These are phyloP conservation scores for Porphyra umbilicalis DNA, from an alignment of 31 red algal species.

Conservation along the genomic window DNA sequence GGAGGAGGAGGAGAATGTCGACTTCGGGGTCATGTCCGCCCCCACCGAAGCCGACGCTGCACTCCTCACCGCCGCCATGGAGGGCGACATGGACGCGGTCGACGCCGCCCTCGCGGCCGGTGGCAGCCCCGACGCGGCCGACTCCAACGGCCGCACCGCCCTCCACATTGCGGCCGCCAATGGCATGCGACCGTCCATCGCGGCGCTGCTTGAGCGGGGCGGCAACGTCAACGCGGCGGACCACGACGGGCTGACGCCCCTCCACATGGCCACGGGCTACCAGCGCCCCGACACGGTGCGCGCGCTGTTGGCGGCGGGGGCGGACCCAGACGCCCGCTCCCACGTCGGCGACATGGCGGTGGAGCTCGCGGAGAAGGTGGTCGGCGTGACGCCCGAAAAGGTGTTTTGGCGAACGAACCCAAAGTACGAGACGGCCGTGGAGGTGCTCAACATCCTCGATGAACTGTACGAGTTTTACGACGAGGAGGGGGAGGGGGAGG, in stretches of 20 bases:
- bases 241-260: slow-evolving; percentile 62
- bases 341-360: slow-evolving; percentile 39
- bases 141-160: slow-evolving; percentile 58
- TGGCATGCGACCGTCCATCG: slow-evolving; percentile 37
- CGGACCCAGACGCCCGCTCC: slow-evolving; percentile 44
- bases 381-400: slow-evolving; percentile 58
- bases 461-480: slow-evolving; percentile 37
- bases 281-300: slow-evolving; percentile 51
- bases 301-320: slow-evolving; percentile 25
- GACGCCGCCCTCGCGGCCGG: slow-evolving; percentile 33
- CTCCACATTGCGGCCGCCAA: slow-evolving; percentile 79
- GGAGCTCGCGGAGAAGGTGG: slow-evolving; percentile 56
- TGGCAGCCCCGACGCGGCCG: slow-evolving; percentile 17
- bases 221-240: slow-evolving; percentile 63
- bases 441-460: slow-evolving; percentile 51
- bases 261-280: slow-evolving; percentile 92
- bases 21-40: slow-evolving; percentile 30
- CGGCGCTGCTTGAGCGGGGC: slow-evolving; percentile 34
- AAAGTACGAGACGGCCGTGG: slow-evolving; percentile 24
- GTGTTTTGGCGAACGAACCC: slow-evolving; percentile 62
- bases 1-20: slow-evolving; percentile 5
- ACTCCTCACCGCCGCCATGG: slow-evolving; percentile 40
- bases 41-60: slow-evolving; percentile 36
- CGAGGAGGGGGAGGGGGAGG: slow-evolving; percentile 10
- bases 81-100: slow-evolving; percentile 44